These are phyloP conservation scores for Fusarium humuli DNA, from an alignment of 2,329 filamentous ascomycete species.

Conservation along the genomic window DNA sequence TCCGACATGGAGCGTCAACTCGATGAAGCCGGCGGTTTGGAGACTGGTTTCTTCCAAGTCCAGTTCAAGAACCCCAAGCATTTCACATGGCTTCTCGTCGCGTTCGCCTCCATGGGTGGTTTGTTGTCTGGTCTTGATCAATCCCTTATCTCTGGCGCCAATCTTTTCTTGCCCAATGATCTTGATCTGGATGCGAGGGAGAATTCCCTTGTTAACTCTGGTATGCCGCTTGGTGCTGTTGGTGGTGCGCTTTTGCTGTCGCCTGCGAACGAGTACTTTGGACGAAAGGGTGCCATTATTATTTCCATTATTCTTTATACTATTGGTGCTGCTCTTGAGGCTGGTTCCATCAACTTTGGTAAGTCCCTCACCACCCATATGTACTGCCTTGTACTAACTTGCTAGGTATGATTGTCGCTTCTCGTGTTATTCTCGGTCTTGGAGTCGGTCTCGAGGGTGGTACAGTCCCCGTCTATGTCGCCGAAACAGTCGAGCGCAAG, in stretches of 20 bases:
- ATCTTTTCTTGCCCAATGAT: conserved; percentile 72
- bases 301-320: conserved; percentile 77
- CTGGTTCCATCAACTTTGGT: conserved; percentile 74
- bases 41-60: conserved; percentile 62
- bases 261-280: conserved; percentile 74
- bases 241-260: conserved; percentile 75
- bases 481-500: conserved; percentile 75
- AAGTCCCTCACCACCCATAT: background rate
- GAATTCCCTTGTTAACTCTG: conserved; percentile 75
- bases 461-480: conserved; percentile 80
- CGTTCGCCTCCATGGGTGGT: conserved; percentile 80
- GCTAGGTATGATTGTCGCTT: conserved; percentile 72
- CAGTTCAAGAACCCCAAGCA: conserved; percentile 68
- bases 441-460: conserved; percentile 80
- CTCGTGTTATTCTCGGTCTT: conserved; percentile 75
- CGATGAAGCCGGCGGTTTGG: conserved; percentile 48
- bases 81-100: conserved; percentile 76
- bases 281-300: conserved; percentile 75
- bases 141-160: conserved; percentile 77
- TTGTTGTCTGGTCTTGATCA: conserved; percentile 79
- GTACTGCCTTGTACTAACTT: background rate
- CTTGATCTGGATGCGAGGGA: conserved; percentile 66
- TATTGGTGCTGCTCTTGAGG: conserved; percentile 74
- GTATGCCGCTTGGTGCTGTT: conserved; percentile 78
- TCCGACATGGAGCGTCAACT: conserved; percentile 57